These are phyloP conservation scores for Bryum argenteum DNA, from an alignment of 225 moss, liverwort and hornwort genomes.

Conservation along the genomic window DNA sequence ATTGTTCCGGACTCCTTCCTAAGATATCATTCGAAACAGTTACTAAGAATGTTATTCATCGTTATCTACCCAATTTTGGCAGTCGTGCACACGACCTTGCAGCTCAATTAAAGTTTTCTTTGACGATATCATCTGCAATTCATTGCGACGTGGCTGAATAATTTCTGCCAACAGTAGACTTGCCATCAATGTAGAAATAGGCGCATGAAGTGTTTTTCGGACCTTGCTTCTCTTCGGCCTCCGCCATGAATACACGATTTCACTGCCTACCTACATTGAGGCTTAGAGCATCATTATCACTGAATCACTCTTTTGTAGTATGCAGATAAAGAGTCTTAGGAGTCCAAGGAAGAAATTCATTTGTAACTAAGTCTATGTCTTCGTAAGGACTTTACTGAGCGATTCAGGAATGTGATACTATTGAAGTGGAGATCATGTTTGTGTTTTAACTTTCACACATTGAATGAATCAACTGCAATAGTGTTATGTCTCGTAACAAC, in stretches of 20 bases:
- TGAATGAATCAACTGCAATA: background rate
- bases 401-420: background rate
- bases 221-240: background rate
- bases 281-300: no score
- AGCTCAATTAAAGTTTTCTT: constrained; percentile 12
- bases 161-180: constrained; percentile 12
- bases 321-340: background rate
- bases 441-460: background rate
- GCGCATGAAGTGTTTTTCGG: constrained; percentile 13
- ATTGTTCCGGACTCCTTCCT: constrained; percentile 1
- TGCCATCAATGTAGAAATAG: constrained; percentile 8
- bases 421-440: background rate
- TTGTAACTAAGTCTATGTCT: background rate
- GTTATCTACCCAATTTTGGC: constrained; percentile 15
- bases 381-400: background rate
- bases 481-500: background rate
- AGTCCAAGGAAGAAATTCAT: constrained; percentile 8
- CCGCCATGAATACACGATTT: constrained; percentile 4
- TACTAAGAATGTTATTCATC: background rate
- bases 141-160: background rate
- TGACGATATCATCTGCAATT: constrained; percentile 15
- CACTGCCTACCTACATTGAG: background rate
- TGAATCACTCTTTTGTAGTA: no score
- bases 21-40: background rate
- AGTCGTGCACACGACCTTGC: background rate